Evolutionary conservation across 176 grass and related monocot genomes (phyloP), one percentile per base, ranked within the genome.

Genomic region (Ampelocalamus luodianensis): DNA sequence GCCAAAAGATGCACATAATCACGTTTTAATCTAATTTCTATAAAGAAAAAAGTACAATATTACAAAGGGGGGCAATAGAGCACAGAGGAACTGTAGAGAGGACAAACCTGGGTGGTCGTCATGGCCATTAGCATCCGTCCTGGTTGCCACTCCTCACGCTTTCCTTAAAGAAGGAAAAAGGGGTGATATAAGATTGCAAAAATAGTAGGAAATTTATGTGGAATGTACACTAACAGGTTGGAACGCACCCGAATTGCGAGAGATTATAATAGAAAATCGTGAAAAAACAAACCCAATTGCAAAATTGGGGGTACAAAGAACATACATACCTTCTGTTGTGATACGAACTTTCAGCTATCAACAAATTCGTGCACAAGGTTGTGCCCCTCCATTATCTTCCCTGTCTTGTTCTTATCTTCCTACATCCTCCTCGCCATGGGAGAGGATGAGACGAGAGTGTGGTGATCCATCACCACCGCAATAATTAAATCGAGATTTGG

Each of bases 351-450:
- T 10, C 40, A 51, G 68, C 23, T 54, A 36, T 90, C 89, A 32
- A 23, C 18, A 15, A 54, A 74, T n/a, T 79, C 81, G n/a, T 84
- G 61, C 85, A 16, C 5, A 0, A 55, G 42, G 16, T 88, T 71
- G 15, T 65, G 79, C 80, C 85, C 80, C 53, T 91, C 85, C 84
- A 87, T 90, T 18, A 59, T 27, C 42, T 32, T 3, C 51, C 34
- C 76, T 48, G 5, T 29, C 24, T 29, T 58, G 68, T 14, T 62
- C 61, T 87, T 69, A 22, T 60, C 50, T 32, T 84, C 68, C 80
- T 79, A 66, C 77, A 18, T 86, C 83, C 45, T 66, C n/a, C n/a
- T n/a, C n/a, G 51, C 61, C 20, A 54, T 18, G 65, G 72, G 22
- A 34, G 49, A n/a, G 43, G 22, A 39, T 0, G 48, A 8, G 34